Base-by-base conservation (phyloP, 2,329 filamentous ascomycete genomes). In the Fusarium miscanthi region DNA sequence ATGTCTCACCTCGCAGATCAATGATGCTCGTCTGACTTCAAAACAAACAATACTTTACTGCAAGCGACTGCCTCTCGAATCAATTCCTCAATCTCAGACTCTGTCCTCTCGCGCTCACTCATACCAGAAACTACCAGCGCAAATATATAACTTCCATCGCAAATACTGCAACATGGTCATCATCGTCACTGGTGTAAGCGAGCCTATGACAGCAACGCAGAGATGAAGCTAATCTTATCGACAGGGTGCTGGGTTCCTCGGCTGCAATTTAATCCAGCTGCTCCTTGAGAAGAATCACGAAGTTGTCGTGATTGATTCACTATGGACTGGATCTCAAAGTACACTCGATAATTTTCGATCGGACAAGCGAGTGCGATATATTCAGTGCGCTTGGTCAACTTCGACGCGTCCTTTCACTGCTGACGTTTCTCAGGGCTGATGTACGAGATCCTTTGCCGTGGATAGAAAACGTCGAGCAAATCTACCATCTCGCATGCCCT, bases 211-310 rank as follows among this genome's bases (percentile, higher is more conserved):
- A 14, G 12, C 2, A 13, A 8, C 11, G 4, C 8, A 42, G 2
- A 37, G n/a, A 10, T 16, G 16, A 5, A 42, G 27, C 45, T 74
- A 27, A 74, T 13, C 6, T 1, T 16, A 1, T 8, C 12, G 3
- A 10, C 25, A 75, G 73, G 73, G 73, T 5, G 73, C 73, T 3
- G 73, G 73, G 0, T 75, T 75, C 21, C 73, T 75, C 21, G 73
- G 73, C 21, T 57, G 69, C 31, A 70, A 73, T 11, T n/a, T 75
- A 2, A 61, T 75, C 7, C 54, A 75, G 23, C 45, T 72, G 8
- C 38, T 75, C 1, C 70, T 75, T 1, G 59, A 63, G 8, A 53
- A 69, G 10, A 66, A 63, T 10, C 60, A 72, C 6, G 54, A 72
- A 35, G 70, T 75, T 3, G 67, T 75, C 1, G 57, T 72, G 5